Conservation (phyloP, 2,329 filamentous ascomycete genomes). For the Tolypocladium nubicola region DNA sequence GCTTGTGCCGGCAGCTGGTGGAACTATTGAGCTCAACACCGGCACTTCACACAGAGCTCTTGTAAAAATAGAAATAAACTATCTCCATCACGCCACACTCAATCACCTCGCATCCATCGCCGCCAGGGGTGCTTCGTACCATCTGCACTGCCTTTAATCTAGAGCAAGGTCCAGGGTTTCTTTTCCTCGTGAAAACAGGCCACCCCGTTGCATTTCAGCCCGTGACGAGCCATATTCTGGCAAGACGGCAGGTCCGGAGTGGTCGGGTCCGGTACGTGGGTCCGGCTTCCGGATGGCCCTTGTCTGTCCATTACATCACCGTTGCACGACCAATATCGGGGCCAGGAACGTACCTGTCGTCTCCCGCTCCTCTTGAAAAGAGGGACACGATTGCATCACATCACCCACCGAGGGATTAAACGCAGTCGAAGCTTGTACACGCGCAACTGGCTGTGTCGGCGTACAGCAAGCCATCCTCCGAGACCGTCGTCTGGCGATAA, state of each 20-base stretch:
- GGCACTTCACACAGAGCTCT: not conserved
- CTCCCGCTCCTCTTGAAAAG: not conserved
- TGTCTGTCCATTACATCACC: constrained; percentile 7
- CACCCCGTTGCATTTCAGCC: not conserved
- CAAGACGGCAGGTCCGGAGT: not conserved
- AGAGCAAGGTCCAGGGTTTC: not conserved
- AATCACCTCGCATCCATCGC: not conserved
- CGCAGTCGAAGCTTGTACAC: not conserved
- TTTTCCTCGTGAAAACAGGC: not conserved
- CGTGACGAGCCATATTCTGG: not conserved
- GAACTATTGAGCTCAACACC: not conserved
- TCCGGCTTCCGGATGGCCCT: not conserved
- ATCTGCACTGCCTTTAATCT: not conserved
- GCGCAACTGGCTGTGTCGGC: not conserved
- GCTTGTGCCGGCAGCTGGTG: not conserved
- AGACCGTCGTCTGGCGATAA: not conserved
- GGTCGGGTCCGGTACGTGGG: not conserved
- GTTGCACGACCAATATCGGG: not conserved
- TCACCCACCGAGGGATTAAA: not conserved
- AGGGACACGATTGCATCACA: no score
- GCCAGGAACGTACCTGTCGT: not conserved
- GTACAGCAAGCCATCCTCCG: not conserved
- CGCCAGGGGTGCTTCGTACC: not conserved
- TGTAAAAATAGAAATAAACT: no score
- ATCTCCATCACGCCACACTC: not conserved